These are phyloP conservation scores for Phaeosphaeriaceae sp. DNA, from an alignment of 2,329 filamentous ascomycete species.

Conservation along the genomic window DNA sequence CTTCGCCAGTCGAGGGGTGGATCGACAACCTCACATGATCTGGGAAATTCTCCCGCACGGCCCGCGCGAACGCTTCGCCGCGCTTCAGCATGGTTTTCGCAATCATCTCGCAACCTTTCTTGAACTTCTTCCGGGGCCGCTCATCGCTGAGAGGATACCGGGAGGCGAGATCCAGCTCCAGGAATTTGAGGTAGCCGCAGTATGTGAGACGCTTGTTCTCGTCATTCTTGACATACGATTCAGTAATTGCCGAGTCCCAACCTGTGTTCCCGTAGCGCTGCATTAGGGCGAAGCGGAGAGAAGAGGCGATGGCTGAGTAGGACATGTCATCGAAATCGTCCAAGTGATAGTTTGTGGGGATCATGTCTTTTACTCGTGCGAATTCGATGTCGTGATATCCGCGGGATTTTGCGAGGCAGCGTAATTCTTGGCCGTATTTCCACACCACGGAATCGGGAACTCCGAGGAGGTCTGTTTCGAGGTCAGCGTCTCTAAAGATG, in stretches of 20 bases:
- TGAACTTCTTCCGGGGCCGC: too few species aligned
- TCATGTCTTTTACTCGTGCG: conserved; percentile 18
- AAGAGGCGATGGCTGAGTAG: conserved; percentile 23
- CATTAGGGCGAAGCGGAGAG: conserved; percentile 19
- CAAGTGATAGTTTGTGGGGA: not conserved
- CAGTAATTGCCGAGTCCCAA: not conserved
- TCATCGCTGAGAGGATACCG: too few species aligned
- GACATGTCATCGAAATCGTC: conserved; percentile 18
- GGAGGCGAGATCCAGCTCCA: conserved; percentile 24
- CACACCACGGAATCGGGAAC: conserved; percentile 53
- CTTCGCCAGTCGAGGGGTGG: conserved; percentile 33
- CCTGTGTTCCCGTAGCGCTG: too few species aligned
- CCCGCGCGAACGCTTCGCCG: conserved; percentile 26
- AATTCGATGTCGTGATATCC: conserved; percentile 25
- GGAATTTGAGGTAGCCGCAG: conserved; percentile 25
- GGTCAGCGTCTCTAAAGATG: too few species aligned
- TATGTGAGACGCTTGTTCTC: conserved; percentile 23
- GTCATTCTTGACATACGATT: not conserved
- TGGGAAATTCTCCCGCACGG: conserved; percentile 18
- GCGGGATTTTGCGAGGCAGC: conserved; percentile 14
- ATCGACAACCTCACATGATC: conserved; percentile 36
- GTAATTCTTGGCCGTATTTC: conserved; percentile 37
- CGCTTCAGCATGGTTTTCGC: too few species aligned
- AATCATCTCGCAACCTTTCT: too few species aligned
- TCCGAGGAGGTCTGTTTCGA: too few species aligned